Conservation (phyloP, 441 rosid species). For the Rhodomyrtus psidioides region DNA sequence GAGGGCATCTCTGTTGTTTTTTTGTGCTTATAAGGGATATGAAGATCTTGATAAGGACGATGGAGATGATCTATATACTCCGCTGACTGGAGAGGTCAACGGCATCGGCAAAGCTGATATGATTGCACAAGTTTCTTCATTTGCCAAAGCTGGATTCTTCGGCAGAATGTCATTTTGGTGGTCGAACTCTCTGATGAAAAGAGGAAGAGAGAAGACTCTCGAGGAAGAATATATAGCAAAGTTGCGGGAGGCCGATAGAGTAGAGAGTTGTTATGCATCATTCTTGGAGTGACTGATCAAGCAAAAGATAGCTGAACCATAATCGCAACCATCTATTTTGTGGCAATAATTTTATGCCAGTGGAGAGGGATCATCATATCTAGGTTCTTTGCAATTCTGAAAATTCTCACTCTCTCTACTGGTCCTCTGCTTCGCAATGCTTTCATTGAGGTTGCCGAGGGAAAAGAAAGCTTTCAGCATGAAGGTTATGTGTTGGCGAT, state of each 20-base stretch:
- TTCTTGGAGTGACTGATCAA: conserved; percentile 50
- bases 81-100: conserved; percentile 36
- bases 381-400: conserved; percentile 79
- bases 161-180: conserved; percentile 79
- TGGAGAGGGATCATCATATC: conserved; percentile 63
- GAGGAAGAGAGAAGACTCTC: conserved; percentile 62
- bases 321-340: conserved; percentile 48
- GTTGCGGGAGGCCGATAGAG: conserved; percentile 35
- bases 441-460: conserved; percentile 87
- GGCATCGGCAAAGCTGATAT: conserved; percentile 15
- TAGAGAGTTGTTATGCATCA: conserved; percentile 34
- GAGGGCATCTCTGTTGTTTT: conserved; percentile 49
- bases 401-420: conserved; percentile 60
- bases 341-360: conserved; percentile 54
- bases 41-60: conserved; percentile 18
- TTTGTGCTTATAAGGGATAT: conserved; percentile 41
- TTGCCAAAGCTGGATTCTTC: conserved; percentile 61
- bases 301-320: conserved; percentile 34
- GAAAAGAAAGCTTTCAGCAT: conserved; percentile 46
- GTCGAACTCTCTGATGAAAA: conserved; percentile 74
- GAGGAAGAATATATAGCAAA: conserved; percentile 66
- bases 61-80: conserved; percentile 40
- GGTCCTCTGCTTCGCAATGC: conserved; percentile 86
- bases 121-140: conserved; percentile 23
- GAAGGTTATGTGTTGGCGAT: conserved; percentile 81